A percentile compares a stretch with the other conserved stretches of the same genome.
These are phyloP conservation scores for Neocatenulostroma microsporum DNA, from an alignment of 2,329 filamentous ascomycete species.

Conservation along the genomic window DNA sequence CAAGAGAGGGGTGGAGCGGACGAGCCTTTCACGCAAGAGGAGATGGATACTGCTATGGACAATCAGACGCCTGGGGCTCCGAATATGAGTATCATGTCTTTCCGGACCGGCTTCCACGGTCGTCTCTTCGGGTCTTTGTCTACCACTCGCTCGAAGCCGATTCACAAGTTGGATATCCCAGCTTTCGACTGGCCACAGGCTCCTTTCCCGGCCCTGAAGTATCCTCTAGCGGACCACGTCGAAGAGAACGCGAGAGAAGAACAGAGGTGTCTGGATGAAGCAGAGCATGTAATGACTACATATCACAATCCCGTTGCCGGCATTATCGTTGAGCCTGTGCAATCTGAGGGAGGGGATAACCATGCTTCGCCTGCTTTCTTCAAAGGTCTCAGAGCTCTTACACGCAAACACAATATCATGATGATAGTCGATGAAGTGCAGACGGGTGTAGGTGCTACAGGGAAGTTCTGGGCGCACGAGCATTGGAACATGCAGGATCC, in stretches of 20 bases:
- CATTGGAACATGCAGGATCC: constrained; percentile 77
- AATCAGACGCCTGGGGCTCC: constrained; percentile 74
- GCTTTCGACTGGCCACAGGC: constrained; percentile 94
- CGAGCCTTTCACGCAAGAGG: constrained; percentile 71
- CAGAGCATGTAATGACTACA: constrained; percentile 70
- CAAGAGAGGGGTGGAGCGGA: constrained; percentile 68
- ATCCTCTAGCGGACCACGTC: constrained; percentile 71
- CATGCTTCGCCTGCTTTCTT: constrained; percentile 85
- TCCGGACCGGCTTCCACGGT: constrained; percentile 83
- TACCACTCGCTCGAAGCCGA: constrained; percentile 84
- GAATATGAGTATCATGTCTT: constrained; percentile 75
- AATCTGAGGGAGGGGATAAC: constrained; percentile 92
- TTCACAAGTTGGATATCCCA: constrained; percentile 91
- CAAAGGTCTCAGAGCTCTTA: constrained; percentile 70
- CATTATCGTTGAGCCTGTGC: constrained; percentile 80
- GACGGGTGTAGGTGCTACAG: constrained; percentile 85
- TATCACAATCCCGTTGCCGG: constrained; percentile 75
- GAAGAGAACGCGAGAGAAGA: constrained; percentile 78
- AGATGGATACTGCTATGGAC: constrained; percentile 67
- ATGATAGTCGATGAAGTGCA: constrained; percentile 93
- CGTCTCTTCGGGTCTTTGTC: constrained; percentile 81
- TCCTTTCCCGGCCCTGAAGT: constrained; percentile 76
- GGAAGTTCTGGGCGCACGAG: constrained; percentile 94
- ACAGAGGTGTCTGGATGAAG: constrained; percentile 70
- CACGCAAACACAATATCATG: constrained; percentile 66